A percentile compares a stretch with the other conserved stretches of the same genome.
These are phyloP conservation scores for Boletus sp. DNA, from an alignment of 1,284 basidiomycete genomes.

Conservation along the genomic window DNA sequence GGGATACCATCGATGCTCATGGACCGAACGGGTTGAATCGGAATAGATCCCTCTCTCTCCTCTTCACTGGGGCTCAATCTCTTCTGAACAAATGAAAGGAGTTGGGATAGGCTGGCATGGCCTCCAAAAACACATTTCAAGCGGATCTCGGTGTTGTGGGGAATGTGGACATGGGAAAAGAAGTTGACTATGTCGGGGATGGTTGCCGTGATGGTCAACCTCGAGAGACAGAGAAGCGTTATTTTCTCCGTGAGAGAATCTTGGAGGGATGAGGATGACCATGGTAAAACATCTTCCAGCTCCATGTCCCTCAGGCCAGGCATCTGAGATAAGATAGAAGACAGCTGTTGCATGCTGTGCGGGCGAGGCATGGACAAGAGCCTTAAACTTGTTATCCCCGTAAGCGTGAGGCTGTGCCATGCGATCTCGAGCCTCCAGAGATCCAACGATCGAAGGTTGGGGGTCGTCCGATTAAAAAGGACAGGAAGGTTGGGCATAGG, in stretches of 20 bases:
- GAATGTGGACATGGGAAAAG: background rate
- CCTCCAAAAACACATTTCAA: conserved; percentile 2
- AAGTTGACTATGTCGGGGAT: conserved; percentile 1
- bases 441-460: conserved; percentile 1
- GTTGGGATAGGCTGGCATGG: background rate
- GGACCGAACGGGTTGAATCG: background rate
- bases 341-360: background rate
- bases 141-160: background rate
- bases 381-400: background rate
- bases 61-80: background rate
- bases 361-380: background rate
- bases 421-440: background rate
- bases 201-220: background rate
- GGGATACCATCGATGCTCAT: background rate
- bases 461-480: conserved; percentile 1
- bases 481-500: background rate
- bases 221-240: background rate
- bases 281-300: background rate
- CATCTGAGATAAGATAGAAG: background rate
- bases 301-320: conserved; percentile 1
- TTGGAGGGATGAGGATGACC: background rate
- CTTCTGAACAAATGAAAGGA: conserved; percentile 1
- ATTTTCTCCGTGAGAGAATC: background rate
- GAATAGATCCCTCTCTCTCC: background rate
- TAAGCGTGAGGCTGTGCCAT: background rate